Evolutionary conservation across 768 basidiomycete genomes (phyloP), one percentile per base, ranked within the genome.

Genomic region (Ramaria sp.): DNA sequence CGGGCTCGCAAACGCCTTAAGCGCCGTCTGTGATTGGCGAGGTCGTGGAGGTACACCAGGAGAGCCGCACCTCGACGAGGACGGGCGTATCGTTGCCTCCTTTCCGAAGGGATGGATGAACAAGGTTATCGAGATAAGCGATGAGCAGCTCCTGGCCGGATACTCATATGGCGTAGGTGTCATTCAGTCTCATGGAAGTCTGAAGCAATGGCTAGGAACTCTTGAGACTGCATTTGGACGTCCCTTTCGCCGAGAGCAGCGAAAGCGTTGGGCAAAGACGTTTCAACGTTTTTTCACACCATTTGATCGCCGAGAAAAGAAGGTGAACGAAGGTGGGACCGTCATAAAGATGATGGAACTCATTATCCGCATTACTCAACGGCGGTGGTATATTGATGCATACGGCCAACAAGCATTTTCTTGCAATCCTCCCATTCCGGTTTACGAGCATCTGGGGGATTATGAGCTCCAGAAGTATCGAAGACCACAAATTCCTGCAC

Each of bases 11-110:
- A 73, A 71, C 51, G 69, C 77, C 13, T 69, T 72, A 36, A 69
- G 66, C 50, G 71, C 77, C 0, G 63, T 78, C 10, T 78, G 76
- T 58, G 71, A 73, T 59, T 78, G 71, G 71, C 61, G 67, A 13
- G 74, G 73, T 43, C 63, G 66, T 56, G 71, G 62, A 42, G 69
- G 67, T n/a, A 61, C 54, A n/a, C 57, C 62, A 39, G 24, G 52
- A 44, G 61, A 65, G 37, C 18, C 52, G 37, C 58, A 61, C 22
- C 61, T 64, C 24, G 64, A 68, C 51, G 58, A 57, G n/a, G 27
- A 59, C 8, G 66, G 63, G 39, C 50, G 50, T 37, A 32, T 51
- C 37, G 9, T 60, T 15, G 44, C 58, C 56, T 43, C 64, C 53
- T 25, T 22, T 1, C 24, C 41, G 34, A 61, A 62, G 13, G 61